A percentile compares a stretch with the other conserved stretches of the same genome.
These are phyloP conservation scores for Filosporella fistucella DNA, from an alignment of 495 filamentous ascomycete species.

Conservation along the genomic window DNA sequence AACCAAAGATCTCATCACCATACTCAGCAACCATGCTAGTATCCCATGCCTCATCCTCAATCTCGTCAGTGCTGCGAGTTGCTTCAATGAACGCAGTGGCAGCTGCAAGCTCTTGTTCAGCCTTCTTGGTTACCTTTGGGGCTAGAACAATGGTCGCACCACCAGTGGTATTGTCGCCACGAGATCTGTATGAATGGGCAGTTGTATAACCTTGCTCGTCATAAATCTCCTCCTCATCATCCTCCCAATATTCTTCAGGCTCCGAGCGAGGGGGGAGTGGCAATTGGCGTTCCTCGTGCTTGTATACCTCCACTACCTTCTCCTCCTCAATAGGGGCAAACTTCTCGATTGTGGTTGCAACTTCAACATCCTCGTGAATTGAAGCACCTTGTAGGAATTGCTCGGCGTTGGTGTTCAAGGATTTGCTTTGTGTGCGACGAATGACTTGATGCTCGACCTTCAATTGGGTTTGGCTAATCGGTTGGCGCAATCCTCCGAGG, in stretches of 20 bases:
- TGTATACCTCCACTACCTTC: slow-evolving; percentile 14
- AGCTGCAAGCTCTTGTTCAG: slow-evolving; percentile 59
- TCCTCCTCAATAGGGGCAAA: slow-evolving; percentile 7
- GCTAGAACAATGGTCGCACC: slow-evolving; percentile 68
- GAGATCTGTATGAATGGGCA: slow-evolving; percentile 65
- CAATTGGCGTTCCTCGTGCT: slow-evolving; percentile 7
- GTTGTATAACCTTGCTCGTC: slow-evolving; percentile 82
- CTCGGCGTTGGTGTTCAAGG: slow-evolving; percentile 5
- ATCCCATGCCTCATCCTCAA: slow-evolving; percentile 86
- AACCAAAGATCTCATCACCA: slow-evolving; percentile 87
- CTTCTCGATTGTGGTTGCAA: too few species aligned
- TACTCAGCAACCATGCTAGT: slow-evolving; percentile 99
- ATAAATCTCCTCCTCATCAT: slow-evolving; percentile 71
- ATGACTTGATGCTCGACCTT: slow-evolving; percentile 19
- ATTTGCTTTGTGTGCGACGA: slow-evolving; percentile 31
- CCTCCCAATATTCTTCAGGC: slow-evolving; percentile 70
- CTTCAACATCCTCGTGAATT: too few species aligned
- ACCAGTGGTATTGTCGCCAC: slow-evolving; percentile 73
- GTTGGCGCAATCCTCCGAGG: slow-evolving; percentile 32
- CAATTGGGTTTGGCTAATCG: slow-evolving; percentile 37
- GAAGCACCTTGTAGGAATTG: too few species aligned
- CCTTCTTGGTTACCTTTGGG: slow-evolving; percentile 59
- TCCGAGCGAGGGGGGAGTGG: slow-evolving; percentile 40
- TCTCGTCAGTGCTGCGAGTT: slow-evolving; percentile 47
- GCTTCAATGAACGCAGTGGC: slow-evolving; percentile 66